Conservation (phyloP, 1,284 basidiomycete species). For the Boletus sp. region DNA sequence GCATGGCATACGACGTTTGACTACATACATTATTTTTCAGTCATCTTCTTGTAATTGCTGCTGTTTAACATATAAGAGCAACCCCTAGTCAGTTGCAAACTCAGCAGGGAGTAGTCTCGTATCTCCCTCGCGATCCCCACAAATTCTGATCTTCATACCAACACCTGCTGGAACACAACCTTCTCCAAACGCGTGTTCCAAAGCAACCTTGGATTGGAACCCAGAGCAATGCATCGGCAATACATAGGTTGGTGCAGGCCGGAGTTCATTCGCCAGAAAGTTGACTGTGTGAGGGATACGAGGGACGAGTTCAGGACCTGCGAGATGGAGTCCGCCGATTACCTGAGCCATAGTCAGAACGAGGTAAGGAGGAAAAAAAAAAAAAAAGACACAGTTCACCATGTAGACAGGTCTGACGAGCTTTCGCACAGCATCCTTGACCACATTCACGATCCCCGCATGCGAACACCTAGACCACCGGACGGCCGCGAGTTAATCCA, state of each 20-base stretch:
- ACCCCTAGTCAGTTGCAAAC: constrained; percentile 8
- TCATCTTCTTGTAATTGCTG: too few relatives aligned
- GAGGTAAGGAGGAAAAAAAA: background rate
- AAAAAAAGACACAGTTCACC: constrained; percentile 36
- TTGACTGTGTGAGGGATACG: constrained; percentile 69
- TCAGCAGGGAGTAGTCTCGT: constrained; percentile 32
- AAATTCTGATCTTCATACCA: constrained; percentile 59
- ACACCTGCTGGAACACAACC: constrained; percentile 73
- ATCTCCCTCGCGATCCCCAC: constrained; percentile 40
- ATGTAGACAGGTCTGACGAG: constrained; percentile 73
- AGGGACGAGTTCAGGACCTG: constrained; percentile 54
- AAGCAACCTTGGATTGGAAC: constrained; percentile 64
- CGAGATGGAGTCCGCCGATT: constrained; percentile 78
- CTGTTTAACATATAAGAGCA: too few relatives aligned
- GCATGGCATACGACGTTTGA: too few relatives aligned
- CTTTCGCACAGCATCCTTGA: constrained; percentile 58
- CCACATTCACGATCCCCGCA: constrained; percentile 80
- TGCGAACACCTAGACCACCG: constrained; percentile 57
- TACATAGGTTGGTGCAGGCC: constrained; percentile 64
- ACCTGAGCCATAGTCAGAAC: constrained; percentile 40
- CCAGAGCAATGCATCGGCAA: constrained; percentile 84
- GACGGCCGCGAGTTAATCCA: background rate
- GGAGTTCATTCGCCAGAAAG: constrained; percentile 57
- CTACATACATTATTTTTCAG: too few relatives aligned
- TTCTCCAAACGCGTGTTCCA: constrained; percentile 65